phyloP scores from a whole-genome alignment of 2,329 filamentous ascomycete species.

The Sclerotinia glacialis region DNA sequence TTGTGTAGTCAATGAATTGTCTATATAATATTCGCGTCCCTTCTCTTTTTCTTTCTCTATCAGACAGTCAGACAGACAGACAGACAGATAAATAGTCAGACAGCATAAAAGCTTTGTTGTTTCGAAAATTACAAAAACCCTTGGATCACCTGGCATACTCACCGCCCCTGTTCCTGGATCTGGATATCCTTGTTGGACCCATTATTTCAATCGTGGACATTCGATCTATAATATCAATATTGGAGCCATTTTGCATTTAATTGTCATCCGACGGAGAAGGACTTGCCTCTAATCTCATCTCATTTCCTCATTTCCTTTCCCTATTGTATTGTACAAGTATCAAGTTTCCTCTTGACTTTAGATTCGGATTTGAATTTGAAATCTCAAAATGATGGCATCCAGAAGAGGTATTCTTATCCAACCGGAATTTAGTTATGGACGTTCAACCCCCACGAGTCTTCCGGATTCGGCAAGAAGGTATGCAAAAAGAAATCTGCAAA shows the following conservation, averaged over 20 bases:
- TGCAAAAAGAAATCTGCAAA: constrained; percentile 24
- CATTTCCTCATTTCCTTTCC: background rate
- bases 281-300: constrained; percentile 1
- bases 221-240: constrained; percentile 14
- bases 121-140: constrained; percentile 14
- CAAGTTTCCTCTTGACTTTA: constrained; percentile 10
- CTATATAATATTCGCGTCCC: constrained; percentile 6
- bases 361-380: background rate
- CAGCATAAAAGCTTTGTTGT: constrained; percentile 22
- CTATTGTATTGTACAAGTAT: constrained; percentile 7
- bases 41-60: background rate
- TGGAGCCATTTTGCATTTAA: constrained; percentile 18
- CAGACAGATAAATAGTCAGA: no score
- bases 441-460: constrained; percentile 31
- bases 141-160: constrained; percentile 22
- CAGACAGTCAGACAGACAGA: background rate
- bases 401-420: constrained; percentile 39
- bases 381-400: constrained; percentile 36
- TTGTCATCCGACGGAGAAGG: constrained; percentile 12
- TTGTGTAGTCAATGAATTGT: background rate
- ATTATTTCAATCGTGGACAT: constrained; percentile 19
- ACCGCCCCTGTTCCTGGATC: constrained; percentile 23
- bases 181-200: constrained; percentile 20
- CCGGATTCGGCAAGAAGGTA: constrained; percentile 39
- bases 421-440: constrained; percentile 37